Base-by-base conservation (phyloP, 2,329 filamentous ascomycete species). In the Penicillium palitans region DNA sequence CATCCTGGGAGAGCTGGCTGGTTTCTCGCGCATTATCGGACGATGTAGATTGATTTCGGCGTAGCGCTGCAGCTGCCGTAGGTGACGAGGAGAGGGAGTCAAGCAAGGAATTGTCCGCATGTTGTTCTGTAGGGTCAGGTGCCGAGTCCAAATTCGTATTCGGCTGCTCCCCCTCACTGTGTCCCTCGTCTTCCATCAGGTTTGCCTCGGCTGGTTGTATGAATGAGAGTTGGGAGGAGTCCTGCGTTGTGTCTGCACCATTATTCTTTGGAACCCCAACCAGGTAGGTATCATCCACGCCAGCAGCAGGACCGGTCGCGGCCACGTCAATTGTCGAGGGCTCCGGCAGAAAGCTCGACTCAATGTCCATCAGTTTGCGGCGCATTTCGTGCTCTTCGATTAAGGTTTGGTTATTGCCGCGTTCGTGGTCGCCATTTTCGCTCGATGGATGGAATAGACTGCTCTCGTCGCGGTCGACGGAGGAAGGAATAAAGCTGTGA, bases 341-440 rank as follows among this genome's bases (percentile, higher is more conserved):
- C 46, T 86, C 84, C 0, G 84, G 84, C 45, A 87, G 61, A 64
- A 87, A 87, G 66, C 84, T 87, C 4, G 85, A 87, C 68, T 87
- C 85, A 55, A 87, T 79, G 63, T 87, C 84, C 78, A 84, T 80
- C 61, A 87, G 70, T 62, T 82, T 82, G 57, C 80, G 78, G 63
- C 81, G 80, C 82, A 87, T 86, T 66, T 85, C 84, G 52, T 76
- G 76, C 70, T 87, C 84, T 64, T 85, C 79, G 37, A 86, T 67
- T 29, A 77, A 67, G 0, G 76, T 79, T 55, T 77, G 73, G 50
- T 78, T 77, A 39, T 72, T 72, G 39, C 60, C 63, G 49, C 67
- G 71, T 49, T 75, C 70, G 48, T 68, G 66, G 44, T 73, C 70
- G 55, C 68, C 71, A 58, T 73, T 68, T 59, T 74, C 69, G 55